phyloP scores from a whole-genome alignment of 2,329 filamentous ascomycete species.

The Phialocephala subalpina region DNA sequence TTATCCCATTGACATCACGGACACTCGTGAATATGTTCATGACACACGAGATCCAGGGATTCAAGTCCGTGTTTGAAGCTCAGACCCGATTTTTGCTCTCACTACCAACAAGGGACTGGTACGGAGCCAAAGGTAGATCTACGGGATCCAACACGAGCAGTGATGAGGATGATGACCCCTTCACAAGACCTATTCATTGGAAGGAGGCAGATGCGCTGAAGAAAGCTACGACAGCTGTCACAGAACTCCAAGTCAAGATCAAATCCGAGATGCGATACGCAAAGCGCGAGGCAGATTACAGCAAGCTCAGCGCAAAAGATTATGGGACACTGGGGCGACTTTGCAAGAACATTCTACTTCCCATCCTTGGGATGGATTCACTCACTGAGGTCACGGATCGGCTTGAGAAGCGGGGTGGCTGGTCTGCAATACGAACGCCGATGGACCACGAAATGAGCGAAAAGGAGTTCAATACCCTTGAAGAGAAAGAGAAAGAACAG shows the following conservation, averaged over 20 bases:
- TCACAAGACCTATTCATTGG: conserved; percentile 16
- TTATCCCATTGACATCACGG: background rate
- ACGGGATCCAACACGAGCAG: background rate
- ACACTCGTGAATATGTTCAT: background rate
- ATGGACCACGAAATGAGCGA: conserved; percentile 12
- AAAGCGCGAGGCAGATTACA: conserved; percentile 25
- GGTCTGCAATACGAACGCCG: conserved; percentile 14
- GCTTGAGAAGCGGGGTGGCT: conserved; percentile 24
- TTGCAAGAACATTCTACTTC: conserved; percentile 22
- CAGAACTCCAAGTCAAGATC: conserved; percentile 19
- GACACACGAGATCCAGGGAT: background rate
- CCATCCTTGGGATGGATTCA: conserved; percentile 24
- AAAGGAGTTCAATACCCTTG: conserved; percentile 12
- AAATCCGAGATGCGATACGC: conserved; percentile 24
- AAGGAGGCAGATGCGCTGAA: conserved; percentile 21
- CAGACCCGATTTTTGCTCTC: conserved; percentile 20
- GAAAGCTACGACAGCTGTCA: conserved; percentile 4
- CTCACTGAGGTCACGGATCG: conserved; percentile 23
- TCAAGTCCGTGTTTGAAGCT: conserved; percentile 13
- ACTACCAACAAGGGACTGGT: conserved; percentile 19
- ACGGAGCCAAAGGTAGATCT: conserved; percentile 4
- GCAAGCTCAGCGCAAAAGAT: conserved; percentile 22
- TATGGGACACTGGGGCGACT: conserved; percentile 16
- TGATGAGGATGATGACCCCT: conserved; percentile 6
- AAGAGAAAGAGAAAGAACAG: conserved; percentile 24